phyloP scores from a whole-genome alignment of 352 stramenopile genomes.

The Blastocystis sp. region DNA sequence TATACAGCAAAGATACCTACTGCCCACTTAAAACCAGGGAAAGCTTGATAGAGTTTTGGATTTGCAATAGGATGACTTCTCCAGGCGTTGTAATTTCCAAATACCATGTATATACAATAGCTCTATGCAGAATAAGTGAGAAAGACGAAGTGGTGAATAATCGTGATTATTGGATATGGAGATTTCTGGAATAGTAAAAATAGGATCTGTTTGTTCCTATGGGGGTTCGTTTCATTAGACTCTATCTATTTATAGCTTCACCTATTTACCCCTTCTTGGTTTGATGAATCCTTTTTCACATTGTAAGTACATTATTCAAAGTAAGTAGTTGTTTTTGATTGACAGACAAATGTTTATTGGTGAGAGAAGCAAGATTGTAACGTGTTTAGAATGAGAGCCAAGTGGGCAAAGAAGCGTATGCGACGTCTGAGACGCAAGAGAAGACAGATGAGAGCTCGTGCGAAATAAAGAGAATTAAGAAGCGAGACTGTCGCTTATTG shows the following conservation, averaged over 20 bases:
- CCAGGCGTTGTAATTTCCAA: slow-evolving; percentile 62
- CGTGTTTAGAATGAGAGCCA: slow-evolving; percentile 57
- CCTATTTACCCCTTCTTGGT: too few species aligned
- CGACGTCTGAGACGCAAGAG: slow-evolving; percentile 61
- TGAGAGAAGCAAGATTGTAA: background rate
- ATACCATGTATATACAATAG: slow-evolving; percentile 38
- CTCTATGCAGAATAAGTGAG: too few species aligned
- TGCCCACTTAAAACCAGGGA: slow-evolving; percentile 62
- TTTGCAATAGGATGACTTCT: slow-evolving; percentile 60
- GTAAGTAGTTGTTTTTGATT: too few species aligned
- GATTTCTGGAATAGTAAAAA: too few species aligned
- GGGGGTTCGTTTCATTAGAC: too few species aligned
- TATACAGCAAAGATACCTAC: slow-evolving; percentile 62
- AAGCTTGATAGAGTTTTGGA: slow-evolving; percentile 55
- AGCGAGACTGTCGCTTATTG: background rate
- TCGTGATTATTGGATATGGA: too few species aligned
- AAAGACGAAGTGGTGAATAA: too few species aligned
- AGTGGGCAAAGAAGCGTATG: slow-evolving; percentile 62
- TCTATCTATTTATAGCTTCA: too few species aligned
- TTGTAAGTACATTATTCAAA: too few species aligned
- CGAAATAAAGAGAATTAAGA: slow-evolving; percentile 2
- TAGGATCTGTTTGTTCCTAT: too few species aligned
- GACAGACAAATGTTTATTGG: background rate
- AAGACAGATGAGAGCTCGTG: slow-evolving; percentile 60
- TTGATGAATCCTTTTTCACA: too few species aligned